Base-by-base conservation (phyloP, 768 basidiomycete genomes). In the Leccinum fibrillosum region DNA sequence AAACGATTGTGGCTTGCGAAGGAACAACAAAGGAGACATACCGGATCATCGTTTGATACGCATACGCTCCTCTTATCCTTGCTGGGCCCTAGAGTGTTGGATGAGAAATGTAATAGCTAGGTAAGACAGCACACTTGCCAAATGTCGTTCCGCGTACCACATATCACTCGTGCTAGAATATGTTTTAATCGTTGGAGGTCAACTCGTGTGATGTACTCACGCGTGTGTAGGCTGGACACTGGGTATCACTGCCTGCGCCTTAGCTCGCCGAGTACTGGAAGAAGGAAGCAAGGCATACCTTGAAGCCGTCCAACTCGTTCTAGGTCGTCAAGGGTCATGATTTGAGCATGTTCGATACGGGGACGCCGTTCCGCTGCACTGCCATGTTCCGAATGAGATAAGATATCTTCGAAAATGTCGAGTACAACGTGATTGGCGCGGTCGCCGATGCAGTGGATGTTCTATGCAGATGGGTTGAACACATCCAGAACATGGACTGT, bases 191-290 rank as follows among this genome's bases (percentile, higher is more conserved):
- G 6, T 30, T 17, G 53, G 28, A 53, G 12, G 11, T 1, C 1
- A 9, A 34, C 23, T 17, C 15, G 32, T n/a, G 19, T 21, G 17
- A 26, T 42, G 37, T 19, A 75, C 85, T 73, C 74, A 92, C 83
- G 88, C 92, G 67, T 97, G 94, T 1, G 92, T 94, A 1, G 94
- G 94, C 66, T 98, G 94, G 3, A 96, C 92, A 63, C 93, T 95
- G 5, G 90, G 82, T 65, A 96, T 89, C 21, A 98, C 91, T 94
- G 47, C 13, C 3, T 26, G 37, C 3, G 9, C 10, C n/a, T 50
- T 19, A 54, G 56, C 30, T 52, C 48, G 10, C 37, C 17, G 39
- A 17, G 28, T 15, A 37, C 32, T 1, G 15, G 4, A 19, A 17
- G 23, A 34, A 56, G 28, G 10, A 28, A 37, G 17, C 8, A 47